Base-by-base conservation (phyloP, 169 alveolate species). In the Plasmodium inui region DNA sequence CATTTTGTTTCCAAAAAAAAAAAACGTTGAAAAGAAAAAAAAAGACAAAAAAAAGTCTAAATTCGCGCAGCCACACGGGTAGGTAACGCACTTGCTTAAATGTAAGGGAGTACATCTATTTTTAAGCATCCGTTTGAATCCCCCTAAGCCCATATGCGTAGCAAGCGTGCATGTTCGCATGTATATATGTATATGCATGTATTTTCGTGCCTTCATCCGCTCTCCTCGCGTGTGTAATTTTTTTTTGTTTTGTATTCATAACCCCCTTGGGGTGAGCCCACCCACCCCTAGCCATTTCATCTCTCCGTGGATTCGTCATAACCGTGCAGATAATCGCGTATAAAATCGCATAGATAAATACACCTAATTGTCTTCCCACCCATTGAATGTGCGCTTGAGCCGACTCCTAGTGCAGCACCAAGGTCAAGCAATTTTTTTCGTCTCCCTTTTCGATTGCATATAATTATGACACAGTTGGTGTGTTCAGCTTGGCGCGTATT, bases 221-320 rank as follows among this genome's bases (percentile, higher is more conserved):
- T 17, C 41, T 67, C 14, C 76, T 1, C n/a, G 37, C 37, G 30
- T 67, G 30, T 67, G 30, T 67, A 67, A 26, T 67, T 67, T 67
- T 67, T 67, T 67, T 67, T 67, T 67, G 76, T 67, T 67, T 67
- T 67, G 41, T 67, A 9, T 67, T 67, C 76, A 67, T 67, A 67
- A 67, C 14, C 17, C 30, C 17, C 37, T 67, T 2, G 37, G 76
- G n/a, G 30, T 26, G 37, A 28, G 37, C 3, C 17, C 0, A 3
- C 76, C 30, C 57, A 5, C 10, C 12, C 14, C 39, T 5, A 22
- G 37, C 32, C 39, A 67, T 67, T 26, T 67, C 37, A 67, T 19
- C 37, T 28, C n/a, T 67, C 30, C 76, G 17, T 67, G n/a, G 19
- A 67, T 28, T 26, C 76, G 1, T n/a, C 30, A 67, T 67, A 67